These are phyloP conservation scores for Gloeostereum incarnatum DNA, from an alignment of 768 basidiomycete species.

Conservation along the genomic window DNA sequence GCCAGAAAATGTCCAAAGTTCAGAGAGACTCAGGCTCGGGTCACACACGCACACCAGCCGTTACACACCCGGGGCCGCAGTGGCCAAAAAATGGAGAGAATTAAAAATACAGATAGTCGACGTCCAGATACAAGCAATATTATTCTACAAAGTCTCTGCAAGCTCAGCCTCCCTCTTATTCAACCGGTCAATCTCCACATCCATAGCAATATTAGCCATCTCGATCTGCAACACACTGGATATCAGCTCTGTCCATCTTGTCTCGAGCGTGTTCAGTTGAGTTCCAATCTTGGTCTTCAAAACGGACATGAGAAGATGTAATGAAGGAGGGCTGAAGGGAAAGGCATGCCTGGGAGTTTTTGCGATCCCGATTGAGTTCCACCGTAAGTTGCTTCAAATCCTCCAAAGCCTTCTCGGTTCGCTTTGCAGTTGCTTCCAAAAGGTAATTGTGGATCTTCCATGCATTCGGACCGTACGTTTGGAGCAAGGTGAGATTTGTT, in stretches of 20 bases:
- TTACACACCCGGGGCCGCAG: too few species aligned
- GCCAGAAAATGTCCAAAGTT: too few species aligned
- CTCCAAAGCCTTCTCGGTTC: slow-evolving; percentile 65
- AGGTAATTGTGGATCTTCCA: slow-evolving; percentile 91
- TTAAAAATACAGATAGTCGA: too few species aligned
- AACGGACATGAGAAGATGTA: neutral
- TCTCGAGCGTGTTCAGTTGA: slow-evolving; percentile 76
- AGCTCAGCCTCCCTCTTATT: slow-evolving; percentile 55
- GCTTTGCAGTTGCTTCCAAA: slow-evolving; percentile 67
- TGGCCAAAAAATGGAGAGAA: too few species aligned
- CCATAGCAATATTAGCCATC: slow-evolving; percentile 87
- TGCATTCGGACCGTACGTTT: slow-evolving; percentile 84
- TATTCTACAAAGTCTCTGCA: slow-evolving; percentile 21
- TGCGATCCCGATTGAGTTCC: slow-evolving; percentile 81
- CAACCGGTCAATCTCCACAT: slow-evolving; percentile 64
- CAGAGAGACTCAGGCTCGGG: too few species aligned
- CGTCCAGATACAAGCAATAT: neutral
- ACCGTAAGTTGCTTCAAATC: slow-evolving; percentile 71
- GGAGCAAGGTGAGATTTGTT: slow-evolving; percentile 73
- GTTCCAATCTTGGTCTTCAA: slow-evolving; percentile 66
- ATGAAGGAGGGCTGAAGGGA: slow-evolving; percentile 1
- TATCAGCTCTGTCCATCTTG: slow-evolving; percentile 88
- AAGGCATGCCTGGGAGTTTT: slow-evolving; percentile 66
- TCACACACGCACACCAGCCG: too few species aligned
- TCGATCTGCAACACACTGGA: slow-evolving; percentile 89